These are phyloP conservation scores for Patellifolia procumbens DNA, from an alignment of 179 eudicot genomes.

Conservation along the genomic window DNA sequence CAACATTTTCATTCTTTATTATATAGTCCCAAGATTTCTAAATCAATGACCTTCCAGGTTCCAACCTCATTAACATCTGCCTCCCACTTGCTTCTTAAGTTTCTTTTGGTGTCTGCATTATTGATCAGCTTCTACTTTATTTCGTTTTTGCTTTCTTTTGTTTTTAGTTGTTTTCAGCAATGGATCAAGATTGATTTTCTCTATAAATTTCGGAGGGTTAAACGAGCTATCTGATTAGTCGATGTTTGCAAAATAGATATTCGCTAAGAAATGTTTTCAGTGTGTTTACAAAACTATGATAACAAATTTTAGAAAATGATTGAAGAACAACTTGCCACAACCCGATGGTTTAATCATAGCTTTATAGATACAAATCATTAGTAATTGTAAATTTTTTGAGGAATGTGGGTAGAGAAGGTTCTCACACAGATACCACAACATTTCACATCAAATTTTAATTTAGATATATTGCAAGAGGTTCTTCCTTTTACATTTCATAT, in stretches of 20 bases:
- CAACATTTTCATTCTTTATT: neutral
- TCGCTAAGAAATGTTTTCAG: neutral
- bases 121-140: neutral
- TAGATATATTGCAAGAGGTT: no score
- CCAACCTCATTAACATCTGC: neutral
- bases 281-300: neutral
- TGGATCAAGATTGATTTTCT: no score
- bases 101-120: neutral
- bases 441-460: no score
- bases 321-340: neutral
- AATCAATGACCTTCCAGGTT: neutral
- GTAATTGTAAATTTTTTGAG: no score
- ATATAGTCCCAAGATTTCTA: neutral
- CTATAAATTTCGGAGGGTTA: no score
- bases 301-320: neutral
- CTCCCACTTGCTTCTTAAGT: neutral
- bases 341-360: no score
- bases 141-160: neutral
- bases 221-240: neutral
- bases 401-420: no score
- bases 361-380: no score
- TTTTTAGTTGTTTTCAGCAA: neutral
- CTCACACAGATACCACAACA: no score
- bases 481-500: no score
- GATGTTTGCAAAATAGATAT: neutral